Evolutionary conservation across 345 rosid species (phyloP).

Genomic region (sweet orange (Citrus sinensis)): DNA sequence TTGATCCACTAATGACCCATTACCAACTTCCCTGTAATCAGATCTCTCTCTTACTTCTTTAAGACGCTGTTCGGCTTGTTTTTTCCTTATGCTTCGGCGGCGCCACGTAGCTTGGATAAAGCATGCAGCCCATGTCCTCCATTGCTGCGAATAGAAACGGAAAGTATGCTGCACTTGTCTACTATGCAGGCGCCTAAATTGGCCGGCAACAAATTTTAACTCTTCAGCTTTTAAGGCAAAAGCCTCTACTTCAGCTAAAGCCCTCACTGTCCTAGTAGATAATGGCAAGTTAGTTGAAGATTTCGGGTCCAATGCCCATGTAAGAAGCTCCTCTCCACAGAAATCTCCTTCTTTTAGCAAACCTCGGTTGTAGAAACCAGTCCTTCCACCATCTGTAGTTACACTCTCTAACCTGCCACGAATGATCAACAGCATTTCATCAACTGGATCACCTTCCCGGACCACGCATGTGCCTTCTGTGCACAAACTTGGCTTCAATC

Average conservation of each 20-base stretch:
- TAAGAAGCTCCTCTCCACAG: constrained; percentile 77
- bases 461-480: constrained; percentile 70
- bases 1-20: constrained; percentile 28
- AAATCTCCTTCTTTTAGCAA: constrained; percentile 71
- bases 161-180: constrained; percentile 83
- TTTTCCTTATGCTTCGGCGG: constrained; percentile 48
- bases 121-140: constrained; percentile 92
- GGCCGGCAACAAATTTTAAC: constrained; percentile 80
- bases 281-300: constrained; percentile 53
- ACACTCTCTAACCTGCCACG: constrained; percentile 81
- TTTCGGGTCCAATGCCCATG: constrained; percentile 81
- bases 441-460: constrained; percentile 86
- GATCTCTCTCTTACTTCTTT: constrained; percentile 50
- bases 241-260: constrained; percentile 79
- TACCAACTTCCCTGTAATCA: constrained; percentile 22
- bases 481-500: constrained; percentile 75
- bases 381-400: constrained; percentile 89
- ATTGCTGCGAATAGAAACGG: constrained; percentile 89
- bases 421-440: constrained; percentile 84
- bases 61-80: constrained; percentile 48
- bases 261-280: constrained; percentile 63
- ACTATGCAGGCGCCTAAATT: constrained; percentile 85
- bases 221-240: constrained; percentile 89
- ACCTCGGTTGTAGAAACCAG: constrained; percentile 78
- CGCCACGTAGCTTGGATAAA: constrained; percentile 85